Evolutionary conservation across 2,329 filamentous ascomycete species (phyloP).

Genomic region (Scorias spongiosa): DNA sequence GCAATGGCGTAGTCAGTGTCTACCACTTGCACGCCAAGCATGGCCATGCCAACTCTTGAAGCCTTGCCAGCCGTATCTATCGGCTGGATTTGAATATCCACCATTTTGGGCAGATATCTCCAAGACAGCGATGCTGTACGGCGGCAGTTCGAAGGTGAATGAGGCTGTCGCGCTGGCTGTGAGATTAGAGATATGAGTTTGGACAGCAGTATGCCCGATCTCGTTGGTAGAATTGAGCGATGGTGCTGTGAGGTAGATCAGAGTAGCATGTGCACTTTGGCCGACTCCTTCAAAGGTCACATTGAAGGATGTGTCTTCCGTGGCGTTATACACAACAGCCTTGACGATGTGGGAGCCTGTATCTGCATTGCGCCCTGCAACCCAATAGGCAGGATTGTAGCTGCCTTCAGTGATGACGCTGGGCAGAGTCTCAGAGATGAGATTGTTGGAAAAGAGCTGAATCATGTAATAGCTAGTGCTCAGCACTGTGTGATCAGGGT

Average conservation of each 20-base stretch:
- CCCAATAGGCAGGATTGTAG: conserved; percentile 31
- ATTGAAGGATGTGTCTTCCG: conserved; percentile 21
- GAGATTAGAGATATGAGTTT: conserved; percentile 25
- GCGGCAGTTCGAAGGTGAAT: conserved; percentile 39
- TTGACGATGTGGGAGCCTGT: conserved; percentile 29
- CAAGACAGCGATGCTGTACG: conserved; percentile 42
- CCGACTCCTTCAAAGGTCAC: conserved; percentile 23
- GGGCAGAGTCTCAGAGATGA: conserved; percentile 31
- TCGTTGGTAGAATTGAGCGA: conserved; percentile 13
- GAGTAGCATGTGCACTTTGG: conserved; percentile 17
- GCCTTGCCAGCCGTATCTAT: conserved; percentile 2
- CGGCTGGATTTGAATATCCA: not conserved
- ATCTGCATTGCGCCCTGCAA: conserved; percentile 25
- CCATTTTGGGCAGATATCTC: conserved; percentile 18
- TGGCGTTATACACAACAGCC: conserved; percentile 35
- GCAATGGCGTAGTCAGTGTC: too few relatives aligned
- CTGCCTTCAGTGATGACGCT: conserved; percentile 20
- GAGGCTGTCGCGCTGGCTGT: conserved; percentile 30
- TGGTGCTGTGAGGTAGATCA: conserved; percentile 29
- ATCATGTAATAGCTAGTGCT: conserved; percentile 20
- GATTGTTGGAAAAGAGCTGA: conserved; percentile 27
- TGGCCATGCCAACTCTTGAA: conserved; percentile 1
- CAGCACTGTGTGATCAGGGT: conserved; percentile 19
- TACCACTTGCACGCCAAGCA: too few relatives aligned
- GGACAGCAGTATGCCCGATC: conserved; percentile 35